A percentile compares a stretch with the other conserved stretches of the same genome.
Evolutionary conservation across 164 flowering plant genomes (phyloP).

Genomic region (Vitis cinerea): DNA sequence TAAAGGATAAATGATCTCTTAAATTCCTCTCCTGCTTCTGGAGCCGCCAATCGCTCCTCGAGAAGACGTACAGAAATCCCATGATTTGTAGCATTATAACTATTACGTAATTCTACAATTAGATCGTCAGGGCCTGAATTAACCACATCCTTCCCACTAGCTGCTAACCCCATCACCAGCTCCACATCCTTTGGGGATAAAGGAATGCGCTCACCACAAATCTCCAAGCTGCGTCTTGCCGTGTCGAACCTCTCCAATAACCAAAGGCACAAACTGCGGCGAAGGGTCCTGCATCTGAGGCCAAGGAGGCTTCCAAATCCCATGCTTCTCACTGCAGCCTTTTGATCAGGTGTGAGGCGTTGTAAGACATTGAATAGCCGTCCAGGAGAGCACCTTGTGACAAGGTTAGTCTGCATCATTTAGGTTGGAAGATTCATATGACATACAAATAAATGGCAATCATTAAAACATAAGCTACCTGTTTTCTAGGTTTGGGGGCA

Average conservation of each 20-base stretch:
- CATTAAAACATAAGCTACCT: slow-evolving; percentile 18
- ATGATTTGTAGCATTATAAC: slow-evolving; percentile 40
- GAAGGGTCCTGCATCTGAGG: slow-evolving; percentile 41
- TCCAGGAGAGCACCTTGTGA: slow-evolving; percentile 51
- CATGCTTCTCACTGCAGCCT: slow-evolving; percentile 40
- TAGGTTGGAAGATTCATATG: slow-evolving; percentile 4
- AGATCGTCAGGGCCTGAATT: slow-evolving; percentile 43
- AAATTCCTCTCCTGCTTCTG: slow-evolving; percentile 49
- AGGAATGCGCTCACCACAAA: slow-evolving; percentile 39
- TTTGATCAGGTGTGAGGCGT: slow-evolving; percentile 35
- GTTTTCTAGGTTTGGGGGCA: slow-evolving; percentile 33
- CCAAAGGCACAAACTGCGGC: slow-evolving; percentile 49
- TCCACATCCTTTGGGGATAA: slow-evolving; percentile 39
- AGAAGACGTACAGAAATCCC: slow-evolving; percentile 44
- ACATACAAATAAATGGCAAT: not conserved
- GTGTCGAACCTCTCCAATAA: slow-evolving; percentile 41
- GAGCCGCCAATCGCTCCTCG: slow-evolving; percentile 33
- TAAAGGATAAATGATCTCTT: slow-evolving; percentile 44
- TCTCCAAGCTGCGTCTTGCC: slow-evolving; percentile 36
- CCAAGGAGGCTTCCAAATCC: slow-evolving; percentile 48
- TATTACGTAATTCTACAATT: slow-evolving; percentile 30
- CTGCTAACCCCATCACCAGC: slow-evolving; percentile 41
- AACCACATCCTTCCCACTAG: slow-evolving; percentile 46
- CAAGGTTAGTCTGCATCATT: slow-evolving; percentile 36
- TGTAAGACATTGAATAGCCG: slow-evolving; percentile 41